phyloP scores from a whole-genome alignment of 805 yeast species.

The Grigorovia yakushimaensis region DNA sequence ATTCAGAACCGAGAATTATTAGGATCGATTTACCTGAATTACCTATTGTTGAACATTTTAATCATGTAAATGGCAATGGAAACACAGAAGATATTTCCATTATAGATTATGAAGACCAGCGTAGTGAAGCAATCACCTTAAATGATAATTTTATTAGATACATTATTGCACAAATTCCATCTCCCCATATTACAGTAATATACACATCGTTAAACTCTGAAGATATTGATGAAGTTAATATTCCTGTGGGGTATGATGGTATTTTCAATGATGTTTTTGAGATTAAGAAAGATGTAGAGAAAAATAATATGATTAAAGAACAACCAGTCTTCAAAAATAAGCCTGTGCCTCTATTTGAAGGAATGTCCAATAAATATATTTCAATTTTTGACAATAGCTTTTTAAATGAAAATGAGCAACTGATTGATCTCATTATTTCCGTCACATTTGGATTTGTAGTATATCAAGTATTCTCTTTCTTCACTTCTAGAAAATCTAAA shows the following conservation, averaged over 20 bases:
- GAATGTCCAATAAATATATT: constrained; percentile 7
- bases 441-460: constrained; percentile 11
- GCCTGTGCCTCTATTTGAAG: constrained; percentile 24
- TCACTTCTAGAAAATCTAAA: background rate
- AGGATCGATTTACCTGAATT: constrained; percentile 47
- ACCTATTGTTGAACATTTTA: background rate
- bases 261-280: constrained; percentile 49
- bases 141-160: constrained; percentile 43
- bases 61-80: background rate
- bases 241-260: background rate
- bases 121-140: constrained; percentile 28
- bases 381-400: constrained; percentile 20
- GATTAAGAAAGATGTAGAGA: constrained; percentile 44
- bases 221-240: constrained; percentile 6
- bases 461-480: constrained; percentile 5
- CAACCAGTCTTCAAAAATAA: constrained; percentile 25
- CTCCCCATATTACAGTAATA: constrained; percentile 59
- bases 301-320: constrained; percentile 34
- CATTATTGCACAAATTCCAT: constrained; percentile 58
- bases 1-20: constrained; percentile 53
- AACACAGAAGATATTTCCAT: constrained; percentile 31
- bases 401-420: constrained; percentile 13
- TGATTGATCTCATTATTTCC: constrained; percentile 14
- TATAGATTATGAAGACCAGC: constrained; percentile 21
- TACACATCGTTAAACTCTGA: constrained; percentile 37